These are phyloP conservation scores for Stemphylium vesicarium DNA, from an alignment of 2,329 filamentous ascomycete genomes.

Conservation along the genomic window DNA sequence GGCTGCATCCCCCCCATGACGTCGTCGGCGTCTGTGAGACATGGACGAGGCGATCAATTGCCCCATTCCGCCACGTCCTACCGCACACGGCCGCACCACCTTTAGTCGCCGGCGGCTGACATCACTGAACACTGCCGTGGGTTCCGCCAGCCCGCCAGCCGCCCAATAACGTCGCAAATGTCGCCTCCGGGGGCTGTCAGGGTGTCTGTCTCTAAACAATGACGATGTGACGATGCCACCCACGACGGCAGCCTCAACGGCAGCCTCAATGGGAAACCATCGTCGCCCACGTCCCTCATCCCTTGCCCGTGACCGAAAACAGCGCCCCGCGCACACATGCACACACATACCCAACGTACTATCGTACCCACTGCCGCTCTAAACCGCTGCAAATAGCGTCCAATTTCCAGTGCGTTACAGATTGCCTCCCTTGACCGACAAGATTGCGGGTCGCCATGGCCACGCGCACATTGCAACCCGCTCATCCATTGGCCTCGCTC, in stretches of 20 bases:
- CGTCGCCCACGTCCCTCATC: too few relatives aligned
- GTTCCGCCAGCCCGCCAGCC: constrained; percentile 9
- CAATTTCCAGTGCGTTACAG: background rate
- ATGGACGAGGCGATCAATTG: constrained; percentile 9
- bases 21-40: constrained; percentile 8
- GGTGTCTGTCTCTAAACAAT: background rate
- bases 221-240: background rate
- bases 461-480: constrained; percentile 21
- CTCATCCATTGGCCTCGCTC: constrained; percentile 19
- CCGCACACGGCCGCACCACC: constrained; percentile 4
- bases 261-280: background rate
- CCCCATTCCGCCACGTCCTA: constrained; percentile 2
- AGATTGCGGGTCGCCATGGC: constrained; percentile 17
- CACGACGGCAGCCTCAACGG: background rate
- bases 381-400: background rate
- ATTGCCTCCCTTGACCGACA: constrained; percentile 1
- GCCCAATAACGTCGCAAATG: background rate
- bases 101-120: constrained; percentile 6
- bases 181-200: background rate
- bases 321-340: too few relatives aligned
- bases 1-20: constrained; percentile 6
- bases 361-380: background rate
- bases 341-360: too few relatives aligned
- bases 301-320: too few relatives aligned
- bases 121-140: constrained; percentile 10